Evolutionary conservation across 2,329 filamentous ascomycete species (phyloP), one percentile per base, ranked within the genome.

Genomic region (Orbilia brochopaga): DNA sequence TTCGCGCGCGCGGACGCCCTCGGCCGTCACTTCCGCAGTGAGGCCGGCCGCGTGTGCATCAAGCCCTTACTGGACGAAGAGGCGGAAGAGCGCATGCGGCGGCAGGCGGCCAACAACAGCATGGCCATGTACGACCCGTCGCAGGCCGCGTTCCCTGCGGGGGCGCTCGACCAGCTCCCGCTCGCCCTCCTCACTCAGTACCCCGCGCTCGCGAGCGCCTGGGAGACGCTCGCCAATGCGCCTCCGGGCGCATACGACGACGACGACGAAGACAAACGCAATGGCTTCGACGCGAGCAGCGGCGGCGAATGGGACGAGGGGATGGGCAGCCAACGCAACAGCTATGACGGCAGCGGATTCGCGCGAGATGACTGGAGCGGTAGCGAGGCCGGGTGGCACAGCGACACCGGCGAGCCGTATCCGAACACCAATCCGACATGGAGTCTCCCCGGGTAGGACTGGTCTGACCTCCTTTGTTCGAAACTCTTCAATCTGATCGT

Each of bases 11-110:
- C 94, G 3, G 94, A 99, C 81, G 94, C 94, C 3, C 84, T 99
- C 1, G 94, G 94, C 1, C 86, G 92, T 10, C 94, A 97, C 81
- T 99, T 99, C 83, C 86, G 94, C 59, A 96, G 91, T 1, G 94
- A 99, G 81, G 94, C 94, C 1, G 94, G 94, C 5, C 87, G 94
- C 32, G 90, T 97, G 59, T 99, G 94, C 78, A 99, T 99, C 80
- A 96, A 96, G 76, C 92, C 94, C n/a, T 82, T 99, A 11, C 84
- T 99, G 0, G 94, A 99, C 74, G 94, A 99, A 80, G 94, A 99
- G 82, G 89, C 92, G 62, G 82, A 88, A 37, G 92, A 95, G 77
- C 84, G 91, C 35, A 72, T 82, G 81, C 61, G 80, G 77, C 64
- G 77, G 15, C 78, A 79, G 46, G 81, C 84, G 55, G 86, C 88